phyloP scores from a whole-genome alignment of 2,329 filamentous ascomycete species.

The Sclerotiophoma versabilis region DNA sequence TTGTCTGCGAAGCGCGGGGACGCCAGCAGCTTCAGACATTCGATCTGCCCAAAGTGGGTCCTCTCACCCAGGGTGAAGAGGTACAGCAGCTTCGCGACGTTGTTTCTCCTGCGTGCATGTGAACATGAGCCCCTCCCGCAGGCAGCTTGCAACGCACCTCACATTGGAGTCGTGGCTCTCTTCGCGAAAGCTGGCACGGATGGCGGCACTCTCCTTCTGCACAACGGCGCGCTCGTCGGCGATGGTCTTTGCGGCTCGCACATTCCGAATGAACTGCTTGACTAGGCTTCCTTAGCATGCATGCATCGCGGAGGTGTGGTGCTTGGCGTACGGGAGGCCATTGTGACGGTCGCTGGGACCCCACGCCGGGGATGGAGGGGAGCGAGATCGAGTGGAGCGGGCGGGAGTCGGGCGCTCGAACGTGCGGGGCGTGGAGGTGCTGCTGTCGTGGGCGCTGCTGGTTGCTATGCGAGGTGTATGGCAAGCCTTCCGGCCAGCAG shows the following conservation, averaged over 20 bases:
- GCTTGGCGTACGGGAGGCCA: constrained; percentile 63
- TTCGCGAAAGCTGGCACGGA: constrained; percentile 95
- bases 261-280: constrained; percentile 99
- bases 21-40: constrained; percentile 96
- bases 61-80: constrained; percentile 97
- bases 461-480: constrained; percentile 27
- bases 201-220: constrained; percentile 98
- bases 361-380: constrained; percentile 48
- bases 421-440: constrained; percentile 4
- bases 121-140: constrained; percentile 25
- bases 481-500: constrained; percentile 30
- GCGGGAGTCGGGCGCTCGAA: not conserved
- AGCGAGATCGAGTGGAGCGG: constrained; percentile 12
- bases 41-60: constrained; percentile 98
- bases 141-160: constrained; percentile 64
- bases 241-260: constrained; percentile 97
- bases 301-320: constrained; percentile 27
- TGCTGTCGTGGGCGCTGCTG: constrained; percentile 19
- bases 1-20: constrained; percentile 98
- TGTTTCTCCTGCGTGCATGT: constrained; percentile 77
- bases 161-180: constrained; percentile 92
- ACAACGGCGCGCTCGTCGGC: constrained; percentile 98
- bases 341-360: constrained; percentile 59
- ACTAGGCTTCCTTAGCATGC: constrained; percentile 64
- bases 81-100: constrained; percentile 97